Conservation (phyloP, 2,329 filamentous ascomycete species). For the Colletotrichum echinochloae region DNA sequence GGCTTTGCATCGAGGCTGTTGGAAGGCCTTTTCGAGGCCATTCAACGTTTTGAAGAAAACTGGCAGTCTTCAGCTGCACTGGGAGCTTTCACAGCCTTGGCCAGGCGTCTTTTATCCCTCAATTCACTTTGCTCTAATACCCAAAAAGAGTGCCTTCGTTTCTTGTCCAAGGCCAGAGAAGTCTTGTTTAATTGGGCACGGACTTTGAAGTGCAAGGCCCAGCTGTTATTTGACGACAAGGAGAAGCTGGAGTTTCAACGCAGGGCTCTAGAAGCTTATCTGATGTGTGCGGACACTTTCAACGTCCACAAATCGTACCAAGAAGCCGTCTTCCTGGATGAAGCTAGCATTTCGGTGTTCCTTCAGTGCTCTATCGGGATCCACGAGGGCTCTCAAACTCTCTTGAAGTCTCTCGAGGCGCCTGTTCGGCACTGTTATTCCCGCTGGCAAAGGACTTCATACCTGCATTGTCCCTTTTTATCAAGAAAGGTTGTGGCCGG, state of each 20-base stretch:
- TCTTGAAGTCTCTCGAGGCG: background rate
- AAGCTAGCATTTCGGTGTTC: conserved; percentile 45
- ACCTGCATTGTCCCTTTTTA: background rate
- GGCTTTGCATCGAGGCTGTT: conserved; percentile 46
- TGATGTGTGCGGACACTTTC: conserved; percentile 59
- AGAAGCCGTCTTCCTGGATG: conserved; percentile 47
- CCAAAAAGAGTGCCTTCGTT: conserved; percentile 45
- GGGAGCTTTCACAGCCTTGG: conserved; percentile 54
- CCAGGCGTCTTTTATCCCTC: conserved; percentile 58
- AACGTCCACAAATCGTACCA: conserved; percentile 51
- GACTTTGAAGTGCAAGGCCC: conserved; percentile 47
- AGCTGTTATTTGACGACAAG: conserved; percentile 42
- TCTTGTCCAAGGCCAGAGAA: conserved; percentile 49
- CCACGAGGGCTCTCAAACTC: conserved; percentile 45
- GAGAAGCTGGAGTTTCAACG: conserved; percentile 49
- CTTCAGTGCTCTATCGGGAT: conserved; percentile 54
- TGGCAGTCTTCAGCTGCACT: conserved; percentile 62
- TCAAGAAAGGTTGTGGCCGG: background rate
- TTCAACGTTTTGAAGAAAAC: conserved; percentile 57
- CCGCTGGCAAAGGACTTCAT: conserved; percentile 10
- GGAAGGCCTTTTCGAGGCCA: conserved; percentile 46
- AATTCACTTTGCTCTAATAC: conserved; percentile 43
- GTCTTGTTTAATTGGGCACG: conserved; percentile 56
- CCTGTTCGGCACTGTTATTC: background rate
- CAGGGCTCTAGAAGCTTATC: conserved; percentile 53